Evolutionary conservation across 106 monocot species (phyloP), one percentile per base, ranked within the genome.

Genomic region (Hemerocallis citrina): DNA sequence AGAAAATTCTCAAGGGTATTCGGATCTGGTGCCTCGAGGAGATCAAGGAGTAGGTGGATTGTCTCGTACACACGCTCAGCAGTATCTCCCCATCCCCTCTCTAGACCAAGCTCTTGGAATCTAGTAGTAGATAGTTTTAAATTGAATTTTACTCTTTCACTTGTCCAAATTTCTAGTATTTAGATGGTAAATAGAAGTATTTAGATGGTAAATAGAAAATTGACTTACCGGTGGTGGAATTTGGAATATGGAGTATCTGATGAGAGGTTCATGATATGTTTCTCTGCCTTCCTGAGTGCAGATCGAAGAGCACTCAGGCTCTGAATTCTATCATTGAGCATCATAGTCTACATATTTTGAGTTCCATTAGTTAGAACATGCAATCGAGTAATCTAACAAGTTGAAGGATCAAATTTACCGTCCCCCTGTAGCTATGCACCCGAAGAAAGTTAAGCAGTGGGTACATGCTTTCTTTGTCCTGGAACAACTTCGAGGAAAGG

Each of bases 71-170:
- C 75, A 5, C 92, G 92, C 62, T 72, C 44, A 10, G 82, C 81
- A 1, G 79, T 80, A 42, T 98, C 91, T 66, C 98, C 98, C 98
- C 98, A 98, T 30, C 98, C 98, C 62, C 77, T 92, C 70, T 98
- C 98, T 56, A 98, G 49, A 24, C 98, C 98, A 54, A 98, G 84
- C 54, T 92, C 98, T 85, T 98, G 98, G 55, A 98, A 98, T 52
- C 98, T 98, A 55, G n/a, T 0, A 32, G 63, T 1, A 44, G 57
- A 40, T 24, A 21, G 36, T 12, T 22, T 35, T 35, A 20, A 35
- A 16, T 43, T 20, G 60, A 38, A 59, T 34, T 23, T 39, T 37
- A 25, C 58, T 57, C 15, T 7, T 58, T 28, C 8, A 2, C 19
- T 61, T 29, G 23, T 42, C 28, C 14, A 42, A 61, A 3, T 42